Base-by-base conservation (phyloP, 257 asterid genomes). In the Ajuga chamaepitys region DNA sequence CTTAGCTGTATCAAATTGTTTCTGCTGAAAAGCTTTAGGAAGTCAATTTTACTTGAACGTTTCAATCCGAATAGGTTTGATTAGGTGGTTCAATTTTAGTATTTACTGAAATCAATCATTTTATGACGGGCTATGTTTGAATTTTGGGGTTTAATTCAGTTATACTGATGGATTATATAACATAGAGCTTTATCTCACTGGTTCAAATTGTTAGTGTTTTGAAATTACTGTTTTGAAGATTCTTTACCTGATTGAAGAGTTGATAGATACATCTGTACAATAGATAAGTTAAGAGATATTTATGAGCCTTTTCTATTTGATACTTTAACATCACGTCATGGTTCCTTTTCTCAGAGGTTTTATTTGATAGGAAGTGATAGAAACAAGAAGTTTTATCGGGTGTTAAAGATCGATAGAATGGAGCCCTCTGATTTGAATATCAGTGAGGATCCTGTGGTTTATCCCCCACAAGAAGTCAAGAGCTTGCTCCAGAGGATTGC, bases 321-420 rank as follows among this genome's bases (percentile, higher is more conserved):
- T 46, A 28, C 10, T 50, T 5, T 20, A 9, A 55, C 59, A 22
- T 3, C 11, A 25, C n/a, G 66, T 35, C 48, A 32, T 5, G 1
- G 16, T 61, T 46, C 24, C 21, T 70, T 28, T 64, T 26, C 48
- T 52, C 89, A 94, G 99, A 86, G 96, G 87, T 90, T 77, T 78
- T 94, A 94, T 76, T 77, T 94, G 81, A 90, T 94, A 74, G 97
- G 99, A 67, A 94, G 99, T 83, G 97, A 91, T 74, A 86, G 88
- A 79, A 77, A 88, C 74, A 86, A 90, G 80, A 81, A 77, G 72
- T 82, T 79, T 68, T 94, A 88, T 67, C 78, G 99, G 73, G 97
- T 94, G 70, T 61, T 94, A 24, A 94, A 94, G 83, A 86, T 94
- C 57, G 99, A 94, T 57, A 80, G 97, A 67, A 90, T 94, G 99